Base-by-base conservation (phyloP, 352 stramenopile species). In the Chrysophaeum taylorii region DNA sequence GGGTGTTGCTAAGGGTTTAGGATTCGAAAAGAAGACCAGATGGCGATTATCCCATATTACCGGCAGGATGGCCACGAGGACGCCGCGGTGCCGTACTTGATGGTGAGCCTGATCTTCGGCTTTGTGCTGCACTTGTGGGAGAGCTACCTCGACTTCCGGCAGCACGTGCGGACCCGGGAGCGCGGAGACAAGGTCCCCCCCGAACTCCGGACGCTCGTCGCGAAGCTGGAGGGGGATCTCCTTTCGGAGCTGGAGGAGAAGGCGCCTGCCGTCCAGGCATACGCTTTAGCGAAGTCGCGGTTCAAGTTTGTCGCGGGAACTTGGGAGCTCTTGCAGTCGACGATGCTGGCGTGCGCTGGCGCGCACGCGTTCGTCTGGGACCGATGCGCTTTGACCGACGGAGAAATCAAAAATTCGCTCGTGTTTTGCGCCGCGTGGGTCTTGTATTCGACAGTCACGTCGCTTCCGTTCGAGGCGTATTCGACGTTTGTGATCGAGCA, bases 401-500 rank as follows among this genome's bases (percentile, higher is more conserved):
- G 82, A 69, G 92, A 97, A 73, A 89, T 90, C 61, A 87, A 86
- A 67, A 84, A 87, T 70, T 82, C 76, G 12, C 72, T 89, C 31
- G 79, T 90, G 42, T 90, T 92, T 71, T 64, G 89, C 41, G 54
- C 69, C 1, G 57, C 89, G 2, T 79, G 69, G 0, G 83, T 82
- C 0, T 41, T 90, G 52, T 45, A 87, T 84, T 81, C 88, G 74
- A 82, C 75, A 62, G 75, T 93, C 78, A 81, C 81, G 81, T 75
- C 74, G 0, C 63, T 93, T n/a, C 87, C 87, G 0, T 88, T 92
- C 73, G 79, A 86, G 71, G 48, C 89, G n/a, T 96, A 96, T 81
- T 94, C 86, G 66, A 97, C 91, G 9, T 98, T 98, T 79, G 84
- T 94, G 50, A 86, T 98, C 64, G 94, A 98, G 76, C 85, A 84